Base-by-base conservation (phyloP, 306 rosid species). In the Urtica urens region DNA sequence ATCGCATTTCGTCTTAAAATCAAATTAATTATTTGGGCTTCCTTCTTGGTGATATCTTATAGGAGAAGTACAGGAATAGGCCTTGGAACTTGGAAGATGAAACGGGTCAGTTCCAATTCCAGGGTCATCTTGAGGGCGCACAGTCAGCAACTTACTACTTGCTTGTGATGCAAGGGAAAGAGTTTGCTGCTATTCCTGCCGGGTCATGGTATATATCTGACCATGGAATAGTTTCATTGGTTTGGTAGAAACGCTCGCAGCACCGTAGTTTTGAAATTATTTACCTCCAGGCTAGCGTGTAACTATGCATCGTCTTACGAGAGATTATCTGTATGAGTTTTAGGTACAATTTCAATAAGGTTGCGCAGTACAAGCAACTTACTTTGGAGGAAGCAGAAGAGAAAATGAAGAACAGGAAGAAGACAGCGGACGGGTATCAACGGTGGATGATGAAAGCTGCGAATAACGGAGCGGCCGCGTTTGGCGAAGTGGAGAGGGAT, bases 391-490 rank as follows among this genome's bases (percentile, higher is more conserved):
- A 90, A 80, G 99, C 99, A 7, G 99, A 90, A 64, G 99, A 90
- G 78, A 90, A 90, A 61, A 90, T 90, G 90, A 81, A 65, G 60
- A 90, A 81, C 63, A 68, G 94, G 67, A 90, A 81, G 76, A 90
- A 85, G 68, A 90, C 95, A 45, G 95, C 95, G 35, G 99, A 90
- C 75, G 99, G 99, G 39, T 90, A 90, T 73, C 79, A 90, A 71
- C 79, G 95, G 58, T 90, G 99, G 99, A 90, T 90, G 95, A 90
- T 90, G 97, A 90, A 90, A 75, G 86, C 83, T 46, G 97, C 95
- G 66, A 78, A 62, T 31, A 77, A 83, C 46, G 97, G 95, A 23
- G 61, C 94, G 59, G 92, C 94, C 57, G 86, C 77, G 42, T 81
- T 81, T 65, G 95, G 97, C 57, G 94, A 79, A 65, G 83, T 67